phyloP scores from a whole-genome alignment of 371 early-diverging fungal species.

The Phascolomyces articulosus region DNA sequence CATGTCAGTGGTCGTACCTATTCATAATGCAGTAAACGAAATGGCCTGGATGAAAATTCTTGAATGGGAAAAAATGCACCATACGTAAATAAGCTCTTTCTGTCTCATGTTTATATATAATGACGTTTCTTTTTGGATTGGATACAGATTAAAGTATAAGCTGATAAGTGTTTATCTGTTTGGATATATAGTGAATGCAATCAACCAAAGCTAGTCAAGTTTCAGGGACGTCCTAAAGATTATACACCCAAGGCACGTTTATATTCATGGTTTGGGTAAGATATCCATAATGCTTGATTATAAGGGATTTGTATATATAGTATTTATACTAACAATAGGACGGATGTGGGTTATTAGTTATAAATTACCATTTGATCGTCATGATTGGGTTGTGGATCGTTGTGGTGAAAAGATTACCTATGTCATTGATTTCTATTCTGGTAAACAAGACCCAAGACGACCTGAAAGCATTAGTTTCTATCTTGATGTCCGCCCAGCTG shows the following conservation, averaged over 20 bases:
- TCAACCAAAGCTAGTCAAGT: slow-evolving; percentile 77
- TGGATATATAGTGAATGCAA: slow-evolving; percentile 64
- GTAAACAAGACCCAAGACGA: slow-evolving; percentile 60
- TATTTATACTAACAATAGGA: too few relatives aligned
- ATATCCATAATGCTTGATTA: not conserved
- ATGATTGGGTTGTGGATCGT: slow-evolving; percentile 97
- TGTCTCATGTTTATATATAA: not conserved
- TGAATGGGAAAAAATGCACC: slow-evolving; percentile 82
- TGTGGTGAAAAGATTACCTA: slow-evolving; percentile 92
- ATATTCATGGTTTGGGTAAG: slow-evolving; percentile 73
- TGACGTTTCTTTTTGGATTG: too few relatives aligned
- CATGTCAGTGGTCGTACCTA: slow-evolving; percentile 51
- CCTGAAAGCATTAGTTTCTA: slow-evolving; percentile 75
- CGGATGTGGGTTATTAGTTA: too few relatives aligned
- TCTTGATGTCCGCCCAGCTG: slow-evolving; percentile 89
- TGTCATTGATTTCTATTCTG: slow-evolving; percentile 94
- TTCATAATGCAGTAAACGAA: slow-evolving; percentile 89
- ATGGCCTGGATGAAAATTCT: slow-evolving; percentile 90
- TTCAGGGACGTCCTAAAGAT: slow-evolving; percentile 88
- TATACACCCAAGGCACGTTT: slow-evolving; percentile 84
- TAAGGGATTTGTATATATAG: too few relatives aligned
- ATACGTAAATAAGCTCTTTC: slow-evolving; percentile 46
- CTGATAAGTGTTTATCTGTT: too few relatives aligned
- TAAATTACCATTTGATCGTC: slow-evolving; percentile 91
- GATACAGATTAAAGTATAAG: too few relatives aligned